These are phyloP conservation scores for Dendrobium chrysotoxum DNA, from an alignment of 106 monocot species.

Conservation along the genomic window DNA sequence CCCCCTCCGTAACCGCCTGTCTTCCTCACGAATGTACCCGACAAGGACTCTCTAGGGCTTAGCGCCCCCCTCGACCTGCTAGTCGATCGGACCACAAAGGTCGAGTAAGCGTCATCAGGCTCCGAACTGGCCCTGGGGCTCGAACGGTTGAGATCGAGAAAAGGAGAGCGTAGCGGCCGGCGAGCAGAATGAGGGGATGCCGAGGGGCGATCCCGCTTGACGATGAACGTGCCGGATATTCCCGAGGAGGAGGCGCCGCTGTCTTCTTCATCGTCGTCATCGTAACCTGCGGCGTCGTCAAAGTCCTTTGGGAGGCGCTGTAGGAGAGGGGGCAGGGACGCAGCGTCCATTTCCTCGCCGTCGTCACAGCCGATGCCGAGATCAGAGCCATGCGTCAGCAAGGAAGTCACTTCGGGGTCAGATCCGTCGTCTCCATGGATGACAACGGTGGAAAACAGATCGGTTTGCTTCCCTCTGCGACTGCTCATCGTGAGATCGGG, in stretches of 20 bases:
- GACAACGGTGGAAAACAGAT: constrained; percentile 81
- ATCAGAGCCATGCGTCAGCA: background rate
- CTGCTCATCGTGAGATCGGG: background rate
- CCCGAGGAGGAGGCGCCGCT: constrained; percentile 1
- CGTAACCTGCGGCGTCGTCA: constrained; percentile 41
- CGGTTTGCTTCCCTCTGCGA: constrained; percentile 23
- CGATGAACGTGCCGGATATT: constrained; percentile 64
- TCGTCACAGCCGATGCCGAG: background rate
- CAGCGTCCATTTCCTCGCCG: constrained; percentile 61
- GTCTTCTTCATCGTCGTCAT: constrained; percentile 29
- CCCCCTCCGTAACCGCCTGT: constrained; percentile 26
- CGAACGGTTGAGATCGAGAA: constrained; percentile 36
- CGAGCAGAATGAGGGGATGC: constrained; percentile 13
- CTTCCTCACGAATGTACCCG: constrained; percentile 50
- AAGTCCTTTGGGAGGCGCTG: constrained; percentile 96
- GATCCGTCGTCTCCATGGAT: constrained; percentile 54
- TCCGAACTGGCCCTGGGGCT: constrained; percentile 24
- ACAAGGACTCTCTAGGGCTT: constrained; percentile 32
- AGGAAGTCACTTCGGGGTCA: background rate
- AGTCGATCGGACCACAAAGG: constrained; percentile 55
- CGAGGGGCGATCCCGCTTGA: constrained; percentile 35
- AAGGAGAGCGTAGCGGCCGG: constrained; percentile 25
- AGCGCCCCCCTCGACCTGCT: constrained; percentile 16
- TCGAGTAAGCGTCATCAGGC: constrained; percentile 52
- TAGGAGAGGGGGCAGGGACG: constrained; percentile 88